Conservation (phyloP, 2,329 filamentous ascomycete species). For the Teratosphaeriaceae sp. region DNA sequence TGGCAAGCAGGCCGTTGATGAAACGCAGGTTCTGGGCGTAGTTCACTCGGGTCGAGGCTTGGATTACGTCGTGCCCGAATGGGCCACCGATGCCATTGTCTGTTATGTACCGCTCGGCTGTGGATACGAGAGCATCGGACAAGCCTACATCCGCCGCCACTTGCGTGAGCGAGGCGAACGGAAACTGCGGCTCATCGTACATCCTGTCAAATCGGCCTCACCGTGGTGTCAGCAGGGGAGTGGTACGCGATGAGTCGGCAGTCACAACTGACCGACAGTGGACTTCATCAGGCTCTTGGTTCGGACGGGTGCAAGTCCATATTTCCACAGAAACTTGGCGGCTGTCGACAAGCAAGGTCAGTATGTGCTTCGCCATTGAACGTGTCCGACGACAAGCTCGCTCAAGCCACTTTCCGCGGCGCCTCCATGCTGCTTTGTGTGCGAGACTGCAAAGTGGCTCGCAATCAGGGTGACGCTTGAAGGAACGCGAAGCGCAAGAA, state of each 20-base stretch:
- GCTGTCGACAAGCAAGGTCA: too few relatives aligned
- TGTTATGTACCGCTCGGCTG: slow-evolving; percentile 66
- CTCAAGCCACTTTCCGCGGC: too few relatives aligned
- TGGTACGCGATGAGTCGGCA: slow-evolving; percentile 65
- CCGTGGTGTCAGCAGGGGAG: slow-evolving; percentile 65
- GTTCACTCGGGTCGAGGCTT: slow-evolving; percentile 87
- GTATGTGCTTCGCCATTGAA: too few relatives aligned
- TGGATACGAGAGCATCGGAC: slow-evolving; percentile 57
- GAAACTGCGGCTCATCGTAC: slow-evolving; percentile 77
- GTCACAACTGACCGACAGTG: slow-evolving; percentile 43
- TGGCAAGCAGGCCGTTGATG: slow-evolving; percentile 83
- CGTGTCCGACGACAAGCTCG: too few relatives aligned
- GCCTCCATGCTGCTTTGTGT: too few relatives aligned
- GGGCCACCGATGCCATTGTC: slow-evolving; percentile 58
- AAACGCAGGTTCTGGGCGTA: slow-evolving; percentile 82
- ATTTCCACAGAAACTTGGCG: slow-evolving; percentile 85
- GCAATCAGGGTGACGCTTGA: too few relatives aligned
- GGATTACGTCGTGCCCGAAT: slow-evolving; percentile 77
- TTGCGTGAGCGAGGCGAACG: slow-evolving; percentile 69
- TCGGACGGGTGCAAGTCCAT: slow-evolving; percentile 70
- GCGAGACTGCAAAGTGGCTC: too few relatives aligned
- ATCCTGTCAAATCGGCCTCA: slow-evolving; percentile 69
- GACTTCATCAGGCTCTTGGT: slow-evolving; percentile 65
- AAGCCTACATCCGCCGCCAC: slow-evolving; percentile 63
- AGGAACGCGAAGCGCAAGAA: too few relatives aligned